Base-by-base conservation (phyloP, 1,284 basidiomycete species). In the Sparassis latifolia region DNA sequence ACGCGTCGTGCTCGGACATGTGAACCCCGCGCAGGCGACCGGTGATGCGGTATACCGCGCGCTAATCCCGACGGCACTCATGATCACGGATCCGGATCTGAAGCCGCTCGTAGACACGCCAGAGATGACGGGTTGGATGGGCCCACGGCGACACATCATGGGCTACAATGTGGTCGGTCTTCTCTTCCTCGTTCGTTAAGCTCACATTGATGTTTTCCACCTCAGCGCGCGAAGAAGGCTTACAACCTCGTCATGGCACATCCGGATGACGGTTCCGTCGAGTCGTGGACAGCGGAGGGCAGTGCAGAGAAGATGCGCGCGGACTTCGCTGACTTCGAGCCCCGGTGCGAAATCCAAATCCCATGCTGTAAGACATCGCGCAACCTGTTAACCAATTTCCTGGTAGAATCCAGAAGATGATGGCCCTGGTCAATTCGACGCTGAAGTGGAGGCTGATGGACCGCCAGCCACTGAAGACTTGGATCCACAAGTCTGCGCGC, bases 21-120 rank as follows among this genome's bases (percentile, higher is more conserved):
- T 55, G 28, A 66, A 64, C 47, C 60, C 57, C 1, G 69, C 69
- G 1, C 55, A 57, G 30, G 66, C 76, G 6, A 82, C 80, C 0
- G 80, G 80, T 2, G 80, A 84, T 57, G 75, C 79, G 52, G 61
- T 66, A 60, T 64, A 82, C 57, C 54, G 80, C 69, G 60, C 75
- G 56, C 62, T 77, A 28, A 69, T 84, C 30, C 73, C 76, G 2
- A 69, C 77, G 0, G 64, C 67, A 4, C 55, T 66, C 9, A 69
- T 84, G 60, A 50, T 74, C n/a, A 59, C 66, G 5, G 78, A 83
- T 53, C 78, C 78, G 0, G 76, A 80, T 3, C 63, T 83, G 28
- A 61, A 58, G 42, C 57, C 59, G 29, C 64, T 74, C 41, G 62
- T 73, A 3, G 69, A 73, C 33, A 56, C 54, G 2, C 72, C 72